These are phyloP conservation scores for Ensete ventricosum DNA, from an alignment of 176 grass and related monocot species.

Conservation along the genomic window DNA sequence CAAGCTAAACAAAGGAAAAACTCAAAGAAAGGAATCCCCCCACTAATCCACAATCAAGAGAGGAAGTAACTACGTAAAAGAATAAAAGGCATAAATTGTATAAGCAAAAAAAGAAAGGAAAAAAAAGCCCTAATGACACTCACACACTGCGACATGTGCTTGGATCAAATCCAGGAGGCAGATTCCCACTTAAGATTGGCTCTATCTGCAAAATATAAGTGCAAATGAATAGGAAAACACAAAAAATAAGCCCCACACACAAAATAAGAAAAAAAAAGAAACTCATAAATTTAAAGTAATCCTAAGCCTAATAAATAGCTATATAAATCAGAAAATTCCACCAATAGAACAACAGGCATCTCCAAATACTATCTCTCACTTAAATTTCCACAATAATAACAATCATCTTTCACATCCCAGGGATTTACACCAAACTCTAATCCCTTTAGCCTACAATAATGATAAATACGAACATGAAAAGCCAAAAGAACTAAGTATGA, in stretches of 20 bases:
- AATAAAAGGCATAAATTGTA: not conserved
- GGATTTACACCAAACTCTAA: no score
- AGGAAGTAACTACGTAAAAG: not conserved
- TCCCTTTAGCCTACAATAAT: no score
- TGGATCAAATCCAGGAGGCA: constrained; percentile 98
- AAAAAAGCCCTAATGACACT: constrained; percentile 35
- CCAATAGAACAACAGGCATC: not conserved
- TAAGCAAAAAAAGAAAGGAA: constrained; percentile 19
- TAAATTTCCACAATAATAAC: no score
- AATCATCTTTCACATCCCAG: no score
- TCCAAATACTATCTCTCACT: not conserved
- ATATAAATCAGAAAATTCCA: no score
- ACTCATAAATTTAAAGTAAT: no score
- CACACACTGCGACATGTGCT: constrained; percentile 98
- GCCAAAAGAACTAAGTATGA: no score
- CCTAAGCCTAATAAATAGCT: no score
- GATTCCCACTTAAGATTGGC: constrained; percentile 86
- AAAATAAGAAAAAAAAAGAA: constrained; percentile 22
- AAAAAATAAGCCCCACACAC: not conserved
- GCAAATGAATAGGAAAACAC: constrained; percentile 38
- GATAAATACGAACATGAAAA: no score
- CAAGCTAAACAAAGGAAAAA: no score
- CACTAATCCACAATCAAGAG: no score
- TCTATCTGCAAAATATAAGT: constrained; percentile 69
- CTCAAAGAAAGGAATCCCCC: no score